A percentile compares a stretch with the other conserved stretches of the same genome.
phyloP scores from a whole-genome alignment of 202 grass and related monocot species.

The Eragrostis tef region DNA sequence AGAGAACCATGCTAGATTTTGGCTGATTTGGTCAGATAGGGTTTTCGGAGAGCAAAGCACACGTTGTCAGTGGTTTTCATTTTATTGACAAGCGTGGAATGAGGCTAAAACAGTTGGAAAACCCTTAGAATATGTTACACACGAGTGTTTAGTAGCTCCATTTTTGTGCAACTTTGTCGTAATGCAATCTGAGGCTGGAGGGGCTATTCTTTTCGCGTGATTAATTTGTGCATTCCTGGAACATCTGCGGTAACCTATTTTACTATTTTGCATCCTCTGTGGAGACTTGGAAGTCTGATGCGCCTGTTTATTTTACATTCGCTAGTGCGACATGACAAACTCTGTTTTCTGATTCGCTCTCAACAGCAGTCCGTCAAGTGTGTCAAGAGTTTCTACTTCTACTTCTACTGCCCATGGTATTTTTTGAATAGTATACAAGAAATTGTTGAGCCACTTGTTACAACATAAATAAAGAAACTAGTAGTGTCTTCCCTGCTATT shows the following conservation, averaged over 20 bases:
- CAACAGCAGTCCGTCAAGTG: no score
- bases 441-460: no score
- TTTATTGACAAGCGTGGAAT: not conserved
- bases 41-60: not conserved
- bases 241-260: not conserved
- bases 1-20: conserved; percentile 6
- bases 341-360: no score
- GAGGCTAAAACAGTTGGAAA: not conserved
- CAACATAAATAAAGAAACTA: no score
- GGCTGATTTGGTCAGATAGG: conserved; percentile 19
- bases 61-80: not conserved
- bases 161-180: not conserved
- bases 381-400: no score
- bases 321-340: no score
- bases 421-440: no score
- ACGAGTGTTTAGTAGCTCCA: not conserved
- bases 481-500: no score
- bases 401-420: no score
- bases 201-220: not conserved
- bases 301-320: no score
- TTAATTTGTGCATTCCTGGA: not conserved
- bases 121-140: not conserved
- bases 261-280: no score
- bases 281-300: no score
- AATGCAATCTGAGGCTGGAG: not conserved